These are phyloP conservation scores for Carex cristatella DNA, from an alignment of 176 grass and related monocot species.

Conservation along the genomic window DNA sequence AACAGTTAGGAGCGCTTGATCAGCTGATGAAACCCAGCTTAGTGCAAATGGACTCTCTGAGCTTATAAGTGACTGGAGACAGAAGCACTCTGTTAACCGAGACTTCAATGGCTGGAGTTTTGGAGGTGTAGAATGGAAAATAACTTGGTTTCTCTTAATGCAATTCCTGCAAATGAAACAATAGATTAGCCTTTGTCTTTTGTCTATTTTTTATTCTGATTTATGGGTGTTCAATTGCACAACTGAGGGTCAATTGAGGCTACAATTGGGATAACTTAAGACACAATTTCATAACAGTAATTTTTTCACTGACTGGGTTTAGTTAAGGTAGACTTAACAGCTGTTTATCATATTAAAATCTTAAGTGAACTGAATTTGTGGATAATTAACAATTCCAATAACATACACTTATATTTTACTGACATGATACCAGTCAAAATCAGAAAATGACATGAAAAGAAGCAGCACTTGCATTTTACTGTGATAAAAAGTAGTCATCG, in stretches of 20 bases:
- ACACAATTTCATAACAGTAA: not conserved
- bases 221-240: not conserved
- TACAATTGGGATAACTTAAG: not conserved
- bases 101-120: constrained; percentile 14
- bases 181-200: not conserved
- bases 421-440: not conserved
- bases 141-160: constrained; percentile 27
- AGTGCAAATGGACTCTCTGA: constrained; percentile 36
- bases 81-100: constrained; percentile 32
- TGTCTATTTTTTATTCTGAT: not conserved
- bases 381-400: not conserved
- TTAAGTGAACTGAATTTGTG: not conserved
- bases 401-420: not conserved
- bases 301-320: not conserved
- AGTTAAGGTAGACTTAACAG: not conserved
- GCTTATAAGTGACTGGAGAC: constrained; percentile 35
- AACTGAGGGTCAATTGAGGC: not conserved
- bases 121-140: constrained; percentile 1
- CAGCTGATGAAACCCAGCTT: constrained; percentile 33
- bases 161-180: constrained; percentile 26
- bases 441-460: not conserved
- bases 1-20: constrained; percentile 77
- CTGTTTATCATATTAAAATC: not conserved
- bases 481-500: not conserved
- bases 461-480: not conserved